These are phyloP conservation scores for Starmera dryadoides DNA, from an alignment of 805 yeast genomes.

Conservation along the genomic window DNA sequence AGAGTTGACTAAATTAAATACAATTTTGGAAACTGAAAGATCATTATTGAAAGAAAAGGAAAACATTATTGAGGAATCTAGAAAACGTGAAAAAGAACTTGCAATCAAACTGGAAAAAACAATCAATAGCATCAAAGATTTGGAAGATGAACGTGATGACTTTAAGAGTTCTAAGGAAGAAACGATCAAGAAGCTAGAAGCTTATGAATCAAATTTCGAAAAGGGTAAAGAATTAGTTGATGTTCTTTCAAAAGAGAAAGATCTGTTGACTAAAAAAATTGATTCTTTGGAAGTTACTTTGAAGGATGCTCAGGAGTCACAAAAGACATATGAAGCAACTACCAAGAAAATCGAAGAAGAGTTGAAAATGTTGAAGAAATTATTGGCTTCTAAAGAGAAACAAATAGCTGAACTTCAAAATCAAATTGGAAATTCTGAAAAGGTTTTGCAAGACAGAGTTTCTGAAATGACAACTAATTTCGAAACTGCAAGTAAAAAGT, in stretches of 20 bases:
- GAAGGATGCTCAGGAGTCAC: slow-evolving; percentile 9
- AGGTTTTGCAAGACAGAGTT: slow-evolving; percentile 28
- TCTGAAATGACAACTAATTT: slow-evolving; percentile 24
- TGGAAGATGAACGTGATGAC: slow-evolving; percentile 19
- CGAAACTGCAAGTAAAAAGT: slow-evolving; percentile 26
- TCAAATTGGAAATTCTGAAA: slow-evolving; percentile 22
- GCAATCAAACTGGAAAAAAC: slow-evolving; percentile 18
- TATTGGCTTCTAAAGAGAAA: slow-evolving; percentile 25
- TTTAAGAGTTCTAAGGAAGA: slow-evolving; percentile 20
- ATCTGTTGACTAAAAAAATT: slow-evolving; percentile 10
- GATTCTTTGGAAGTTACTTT: slow-evolving; percentile 13
- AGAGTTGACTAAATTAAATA: slow-evolving; percentile 24
- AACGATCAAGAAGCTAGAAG: slow-evolving; percentile 16
- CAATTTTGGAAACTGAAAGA: slow-evolving; percentile 31
- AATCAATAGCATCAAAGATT: slow-evolving; percentile 15
- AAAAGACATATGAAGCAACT: slow-evolving; percentile 6
- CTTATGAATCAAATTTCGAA: slow-evolving; percentile 20
- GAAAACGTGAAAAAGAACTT: slow-evolving; percentile 30
- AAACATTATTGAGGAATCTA: slow-evolving; percentile 33
- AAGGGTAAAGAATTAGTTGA: slow-evolving; percentile 15
- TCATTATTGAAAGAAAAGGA: slow-evolving; percentile 40
- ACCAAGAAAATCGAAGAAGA: slow-evolving; percentile 20
- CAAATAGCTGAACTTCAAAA: slow-evolving; percentile 24
- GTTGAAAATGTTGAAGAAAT: slow-evolving; percentile 20
- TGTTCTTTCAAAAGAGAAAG: slow-evolving; percentile 16